Percentiles rank a stretch among this genome's conserved stretches.
Conservation (phyloP, 805 yeast species). For the Myxozyma kluyveri region DNA sequence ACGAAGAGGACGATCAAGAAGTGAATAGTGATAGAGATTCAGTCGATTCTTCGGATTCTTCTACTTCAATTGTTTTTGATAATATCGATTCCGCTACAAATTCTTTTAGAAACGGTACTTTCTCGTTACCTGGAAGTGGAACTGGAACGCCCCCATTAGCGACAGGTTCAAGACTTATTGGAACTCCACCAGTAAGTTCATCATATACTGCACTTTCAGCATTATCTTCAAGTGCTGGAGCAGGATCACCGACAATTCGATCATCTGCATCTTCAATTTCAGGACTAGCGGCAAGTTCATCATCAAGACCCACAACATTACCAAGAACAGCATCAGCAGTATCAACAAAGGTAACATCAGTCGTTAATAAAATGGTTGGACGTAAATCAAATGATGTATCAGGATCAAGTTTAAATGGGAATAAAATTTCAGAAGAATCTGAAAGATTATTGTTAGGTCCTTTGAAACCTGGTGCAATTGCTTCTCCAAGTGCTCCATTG, state of each 20-base stretch:
- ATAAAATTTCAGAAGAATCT: conserved; percentile 16
- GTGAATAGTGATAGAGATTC: conserved; percentile 10
- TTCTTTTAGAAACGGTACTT: conserved; percentile 15
- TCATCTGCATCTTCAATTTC: conserved; percentile 14
- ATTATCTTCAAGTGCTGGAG: not conserved
- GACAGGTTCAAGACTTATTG: conserved; percentile 2
- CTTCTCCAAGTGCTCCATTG: conserved; percentile 12
- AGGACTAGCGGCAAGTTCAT: no score
- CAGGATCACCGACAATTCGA: conserved; percentile 1
- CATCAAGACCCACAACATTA: not conserved
- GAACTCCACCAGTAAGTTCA: not conserved
- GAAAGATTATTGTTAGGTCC: conserved; percentile 21
- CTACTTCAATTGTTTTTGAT: conserved; percentile 27
- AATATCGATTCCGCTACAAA: conserved; percentile 25
- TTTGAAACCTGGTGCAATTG: not conserved
- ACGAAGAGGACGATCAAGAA: conserved; percentile 6
- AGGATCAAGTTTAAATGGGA: not conserved
- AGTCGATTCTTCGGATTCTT: conserved; percentile 18
- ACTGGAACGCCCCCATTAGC: conserved; percentile 2
- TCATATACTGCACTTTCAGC: not conserved
- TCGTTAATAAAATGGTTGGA: not conserved
- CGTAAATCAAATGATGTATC: conserved; percentile 5
- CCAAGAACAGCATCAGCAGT: not conserved
- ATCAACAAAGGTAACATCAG: not conserved
- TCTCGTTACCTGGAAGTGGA: conserved; percentile 3